Percentiles rank a stretch among this genome's conserved stretches.
These are phyloP conservation scores for Przewalskia tangutica DNA, from an alignment of 257 asterid genomes.

Conservation along the genomic window DNA sequence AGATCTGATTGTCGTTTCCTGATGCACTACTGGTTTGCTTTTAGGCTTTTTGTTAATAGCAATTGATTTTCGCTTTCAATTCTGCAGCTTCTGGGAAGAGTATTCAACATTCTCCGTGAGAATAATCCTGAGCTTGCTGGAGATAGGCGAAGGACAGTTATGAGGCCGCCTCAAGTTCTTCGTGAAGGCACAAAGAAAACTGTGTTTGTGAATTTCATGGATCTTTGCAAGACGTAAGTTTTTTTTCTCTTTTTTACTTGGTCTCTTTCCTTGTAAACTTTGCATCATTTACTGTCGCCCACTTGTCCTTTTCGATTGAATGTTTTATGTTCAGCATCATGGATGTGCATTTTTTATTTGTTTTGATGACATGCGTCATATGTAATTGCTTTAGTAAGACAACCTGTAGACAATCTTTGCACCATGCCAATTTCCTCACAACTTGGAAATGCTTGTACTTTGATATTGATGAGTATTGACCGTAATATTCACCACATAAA, in stretches of 20 bases:
- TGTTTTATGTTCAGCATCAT: not conserved
- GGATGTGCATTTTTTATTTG: not conserved
- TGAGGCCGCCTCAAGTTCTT: slow-evolving; percentile 98
- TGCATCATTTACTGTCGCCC: not conserved
- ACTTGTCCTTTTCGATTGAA: not conserved
- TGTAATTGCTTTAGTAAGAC: not conserved
- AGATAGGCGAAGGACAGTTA: slow-evolving; percentile 96
- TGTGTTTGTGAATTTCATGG: slow-evolving; percentile 94
- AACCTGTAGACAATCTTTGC: not conserved
- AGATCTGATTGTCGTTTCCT: not conserved
- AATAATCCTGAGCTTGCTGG: slow-evolving; percentile 98
- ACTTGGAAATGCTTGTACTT: not conserved
- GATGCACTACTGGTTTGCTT: not conserved
- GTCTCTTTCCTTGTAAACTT: not conserved
- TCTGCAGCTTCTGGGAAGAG: slow-evolving; percentile 79
- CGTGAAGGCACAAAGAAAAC: slow-evolving; percentile 99
- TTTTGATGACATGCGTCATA: not conserved
- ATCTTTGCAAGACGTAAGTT: slow-evolving; percentile 83
- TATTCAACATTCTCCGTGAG: slow-evolving; percentile 90
- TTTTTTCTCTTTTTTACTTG: not conserved
- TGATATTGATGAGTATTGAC: not conserved
- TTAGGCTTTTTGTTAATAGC: not conserved
- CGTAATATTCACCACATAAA: not conserved
- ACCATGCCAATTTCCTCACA: not conserved
- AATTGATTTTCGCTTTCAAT: not conserved